These are phyloP conservation scores for Neonectria magnoliae DNA, from an alignment of 2,329 filamentous ascomycete genomes.

Conservation along the genomic window DNA sequence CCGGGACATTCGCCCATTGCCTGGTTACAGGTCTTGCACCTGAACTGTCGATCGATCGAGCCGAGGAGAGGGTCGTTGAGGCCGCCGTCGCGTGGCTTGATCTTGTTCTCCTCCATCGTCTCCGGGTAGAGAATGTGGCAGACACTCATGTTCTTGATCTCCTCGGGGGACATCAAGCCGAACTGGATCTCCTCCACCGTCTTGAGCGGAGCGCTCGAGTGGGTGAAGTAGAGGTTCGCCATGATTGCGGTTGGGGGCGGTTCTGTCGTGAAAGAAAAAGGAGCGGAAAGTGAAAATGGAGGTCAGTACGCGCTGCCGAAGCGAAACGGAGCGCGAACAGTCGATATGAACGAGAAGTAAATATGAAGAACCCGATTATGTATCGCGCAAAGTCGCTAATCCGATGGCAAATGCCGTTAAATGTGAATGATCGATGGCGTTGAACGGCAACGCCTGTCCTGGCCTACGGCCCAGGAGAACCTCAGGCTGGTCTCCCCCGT, in stretches of 20 bases:
- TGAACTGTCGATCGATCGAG: conserved; percentile 94
- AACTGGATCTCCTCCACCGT: conserved; percentile 99
- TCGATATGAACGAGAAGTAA: conserved; percentile 38
- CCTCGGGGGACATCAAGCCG: conserved; percentile 94
- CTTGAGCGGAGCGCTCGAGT: conserved; percentile 95
- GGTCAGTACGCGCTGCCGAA: conserved; percentile 38
- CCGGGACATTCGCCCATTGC: conserved; percentile 96
- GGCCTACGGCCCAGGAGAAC: conserved; percentile 60
- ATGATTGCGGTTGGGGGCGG: conserved; percentile 67
- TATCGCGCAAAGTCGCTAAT: conserved; percentile 39
- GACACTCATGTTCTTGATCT: conserved; percentile 99
- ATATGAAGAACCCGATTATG: conserved; percentile 32
- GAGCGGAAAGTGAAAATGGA: conserved; percentile 38
- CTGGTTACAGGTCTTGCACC: conserved; percentile 96
- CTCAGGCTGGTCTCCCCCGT: conserved; percentile 57
- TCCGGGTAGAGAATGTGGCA: conserved; percentile 97
- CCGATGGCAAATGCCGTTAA: conserved; percentile 48
- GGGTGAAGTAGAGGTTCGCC: conserved; percentile 91
- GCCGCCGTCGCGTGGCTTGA: conserved; percentile 88
- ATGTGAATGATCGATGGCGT: conserved; percentile 53
- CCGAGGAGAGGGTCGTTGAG: conserved; percentile 96
- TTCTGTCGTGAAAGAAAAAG: conserved; percentile 40
- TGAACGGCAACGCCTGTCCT: conserved; percentile 55
- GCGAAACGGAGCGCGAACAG: conserved; percentile 39
- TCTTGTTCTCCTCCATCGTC: conserved; percentile 97